Percentiles rank a stretch among this genome's conserved stretches.
Conservation (phyloP, 2,329 filamentous ascomycete species). For the Nothopassalora personata region DNA sequence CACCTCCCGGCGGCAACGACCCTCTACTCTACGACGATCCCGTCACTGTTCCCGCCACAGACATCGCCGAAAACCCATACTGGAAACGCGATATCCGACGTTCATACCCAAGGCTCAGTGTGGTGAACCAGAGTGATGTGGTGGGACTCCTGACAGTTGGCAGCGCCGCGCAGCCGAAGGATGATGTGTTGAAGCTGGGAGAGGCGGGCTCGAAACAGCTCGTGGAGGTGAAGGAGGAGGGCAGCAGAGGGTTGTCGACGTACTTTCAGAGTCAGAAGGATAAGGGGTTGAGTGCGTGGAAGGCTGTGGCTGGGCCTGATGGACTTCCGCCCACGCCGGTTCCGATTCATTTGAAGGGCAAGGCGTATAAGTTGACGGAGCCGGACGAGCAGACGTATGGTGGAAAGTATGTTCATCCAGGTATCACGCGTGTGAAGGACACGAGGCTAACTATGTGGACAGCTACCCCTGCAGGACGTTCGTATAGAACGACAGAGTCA, state of each 20-base stretch:
- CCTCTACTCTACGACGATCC: slow-evolving; percentile 73
- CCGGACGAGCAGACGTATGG: slow-evolving; percentile 69
- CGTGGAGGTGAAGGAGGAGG: slow-evolving; percentile 69
- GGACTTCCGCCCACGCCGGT: slow-evolving; percentile 84
- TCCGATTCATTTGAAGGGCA: slow-evolving; percentile 58
- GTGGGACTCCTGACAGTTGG: slow-evolving; percentile 81
- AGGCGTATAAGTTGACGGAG: slow-evolving; percentile 64
- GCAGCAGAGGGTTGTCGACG: slow-evolving; percentile 64
- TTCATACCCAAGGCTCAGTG: slow-evolving; percentile 72
- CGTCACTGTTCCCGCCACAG: slow-evolving; percentile 74
- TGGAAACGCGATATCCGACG: slow-evolving; percentile 91
- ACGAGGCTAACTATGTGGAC: slow-evolving; percentile 19
- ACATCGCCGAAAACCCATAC: slow-evolving; percentile 88
- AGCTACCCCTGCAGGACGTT: slow-evolving; percentile 46
- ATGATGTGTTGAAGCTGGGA: slow-evolving; percentile 68
- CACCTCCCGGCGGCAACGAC: slow-evolving; percentile 68
- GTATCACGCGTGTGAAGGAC: not conserved
- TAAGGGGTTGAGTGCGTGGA: slow-evolving; percentile 40
- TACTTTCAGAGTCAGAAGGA: slow-evolving; percentile 61
- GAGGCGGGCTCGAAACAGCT: slow-evolving; percentile 69
- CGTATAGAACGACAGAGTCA: slow-evolving; percentile 15
- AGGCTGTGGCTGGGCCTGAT: slow-evolving; percentile 63
- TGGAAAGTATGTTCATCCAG: slow-evolving; percentile 31
- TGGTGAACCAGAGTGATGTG: slow-evolving; percentile 76
- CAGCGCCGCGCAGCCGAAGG: slow-evolving; percentile 72